Evolutionary conservation across 176 grass and related monocot genomes (phyloP), one percentile per base, ranked within the genome.

Genomic region (Carex littledalei): DNA sequence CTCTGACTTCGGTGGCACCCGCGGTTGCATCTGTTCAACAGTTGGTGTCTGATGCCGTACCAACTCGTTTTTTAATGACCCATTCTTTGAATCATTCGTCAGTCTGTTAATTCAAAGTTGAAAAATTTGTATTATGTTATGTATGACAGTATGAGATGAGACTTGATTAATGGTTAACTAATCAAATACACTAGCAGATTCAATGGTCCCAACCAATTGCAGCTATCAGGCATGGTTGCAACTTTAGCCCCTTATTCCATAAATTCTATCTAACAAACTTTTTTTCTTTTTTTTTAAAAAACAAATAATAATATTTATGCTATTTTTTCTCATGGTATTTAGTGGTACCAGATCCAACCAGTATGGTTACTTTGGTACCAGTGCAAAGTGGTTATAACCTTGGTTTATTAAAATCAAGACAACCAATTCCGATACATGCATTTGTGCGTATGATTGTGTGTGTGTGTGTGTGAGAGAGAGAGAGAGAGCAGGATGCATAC

Each of bases 71-170:
- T 81, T 80, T 53, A 67, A 53, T 39, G 84, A 78, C 8, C 34
- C 84, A 80, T 20, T 65, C 76, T 71, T 80, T 86, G 26, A 73
- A 75, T 86, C 84, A 72, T 62, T 74, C 29, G 85, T 69, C 63
- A 86, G 60, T 86, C 85, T 86, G 85, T 67, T 69, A 7, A 78
- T 64, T 52, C 1, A 65, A 55, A 64, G 29, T 45, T 79, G n/a
- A n/a, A 17, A 57, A 86, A 56, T 65, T 63, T 45, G 11, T 18
- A 16, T 76, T 52, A 50, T 20, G 59, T 64, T 64, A 63, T 59
- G 54, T 10, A 60, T 43, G 49, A 45, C 2, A 73, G 55, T 11
- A 60, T 43, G 29, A 26, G 4, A 73, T 16, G 34, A 77, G 37
- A 76, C 35, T 21, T 3, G 58, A 3, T 35, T 39, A 63, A 63